Evolutionary conservation across 768 basidiomycete genomes (phyloP), one percentile per base, ranked within the genome.

Genomic region (Hypholoma sublateritium): DNA sequence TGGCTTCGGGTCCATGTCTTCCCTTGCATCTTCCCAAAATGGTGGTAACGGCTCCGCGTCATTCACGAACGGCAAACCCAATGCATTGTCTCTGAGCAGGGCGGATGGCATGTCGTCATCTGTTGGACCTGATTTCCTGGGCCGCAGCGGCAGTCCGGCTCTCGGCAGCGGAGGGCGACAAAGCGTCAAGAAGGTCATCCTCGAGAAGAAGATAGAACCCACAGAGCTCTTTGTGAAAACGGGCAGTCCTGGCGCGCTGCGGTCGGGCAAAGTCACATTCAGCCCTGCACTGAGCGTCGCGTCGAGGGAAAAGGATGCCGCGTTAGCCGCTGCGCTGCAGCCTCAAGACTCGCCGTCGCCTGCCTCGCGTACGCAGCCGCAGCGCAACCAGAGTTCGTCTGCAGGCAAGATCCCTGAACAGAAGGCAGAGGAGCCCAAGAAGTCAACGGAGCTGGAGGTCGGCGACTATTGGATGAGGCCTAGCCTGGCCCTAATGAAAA

Each of bases 401-500:
- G 70, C 72, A 12, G 74, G 75, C 0, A 72, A 70, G 59, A 58
- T 65, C 69, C 46, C 47, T 12, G 56, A 19, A 55, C 61, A 13
- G 13, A 68, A 62, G 6, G 62, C 62, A 37, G 71, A 69, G 8
- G 65, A 69, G 43, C 56, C 67, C 14, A 54, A 65, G 32, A 56
- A 51, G 7, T 62, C 76, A 17, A 71, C 71, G 16, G 77, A 82
- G 50, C 79, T 84, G 14, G 82, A 86, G 58, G 86, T 94, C 59
- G 97, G 95, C 41, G 93, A 97, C 58, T 99, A 98, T 74, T 98
- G 86, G 82, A 85, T 89, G 55, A 87, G 87, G 60, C 97, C 97
- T 12, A 83, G 87, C 53, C 73, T 98, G 56, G 74, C 81, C 34
- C 81, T 80, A 32, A 83, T 98, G 59, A 85, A 86, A 65, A 82